These are phyloP conservation scores for Nitzschia sp. DNA, from an alignment of 108 stramenopile genomes.

Conservation along the genomic window DNA sequence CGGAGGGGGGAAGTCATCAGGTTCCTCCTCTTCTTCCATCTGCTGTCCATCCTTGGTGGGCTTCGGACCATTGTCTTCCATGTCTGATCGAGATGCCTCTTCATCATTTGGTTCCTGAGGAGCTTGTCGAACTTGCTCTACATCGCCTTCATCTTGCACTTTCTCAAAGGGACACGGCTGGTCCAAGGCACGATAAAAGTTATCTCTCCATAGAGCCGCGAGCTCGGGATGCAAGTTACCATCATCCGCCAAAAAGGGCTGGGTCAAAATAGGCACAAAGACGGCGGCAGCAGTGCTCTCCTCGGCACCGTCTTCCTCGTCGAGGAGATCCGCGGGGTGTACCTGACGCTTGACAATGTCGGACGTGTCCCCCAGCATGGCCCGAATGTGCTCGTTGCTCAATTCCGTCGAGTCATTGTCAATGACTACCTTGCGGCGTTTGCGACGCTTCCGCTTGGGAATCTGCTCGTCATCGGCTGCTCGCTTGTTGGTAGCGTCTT, in stretches of 20 bases:
- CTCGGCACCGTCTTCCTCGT: conserved; percentile 37
- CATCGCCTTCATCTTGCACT: conserved; percentile 10
- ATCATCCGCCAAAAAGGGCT: conserved; percentile 78
- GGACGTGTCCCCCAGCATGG: conserved; percentile 72
- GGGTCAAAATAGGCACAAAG: conserved; percentile 37
- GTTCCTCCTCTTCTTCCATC: conserved; percentile 30
- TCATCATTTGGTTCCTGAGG: conserved; percentile 5
- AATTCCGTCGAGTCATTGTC: conserved; percentile 86
- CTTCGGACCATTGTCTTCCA: not conserved
- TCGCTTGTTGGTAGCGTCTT: conserved; percentile 18
- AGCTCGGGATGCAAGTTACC: conserved; percentile 68
- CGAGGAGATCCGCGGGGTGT: conserved; percentile 54
- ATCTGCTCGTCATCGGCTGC: conserved; percentile 2
- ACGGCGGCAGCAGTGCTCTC: not conserved
- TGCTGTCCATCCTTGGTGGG: conserved; percentile 26
- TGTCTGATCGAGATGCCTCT: not conserved
- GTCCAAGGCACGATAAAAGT: conserved; percentile 55
- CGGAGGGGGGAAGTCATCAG: conserved; percentile 13
- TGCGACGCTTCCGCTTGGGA: conserved; percentile 57
- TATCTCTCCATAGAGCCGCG: conserved; percentile 59
- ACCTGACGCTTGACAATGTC: conserved; percentile 58
- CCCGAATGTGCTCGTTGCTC: conserved; percentile 69
- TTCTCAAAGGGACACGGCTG: conserved; percentile 51
- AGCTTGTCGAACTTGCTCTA: conserved; percentile 15
- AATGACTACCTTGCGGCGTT: conserved; percentile 80